Conservation (phyloP, 495 filamentous ascomycete genomes). For the Melanomma pulvis-pyrius region DNA sequence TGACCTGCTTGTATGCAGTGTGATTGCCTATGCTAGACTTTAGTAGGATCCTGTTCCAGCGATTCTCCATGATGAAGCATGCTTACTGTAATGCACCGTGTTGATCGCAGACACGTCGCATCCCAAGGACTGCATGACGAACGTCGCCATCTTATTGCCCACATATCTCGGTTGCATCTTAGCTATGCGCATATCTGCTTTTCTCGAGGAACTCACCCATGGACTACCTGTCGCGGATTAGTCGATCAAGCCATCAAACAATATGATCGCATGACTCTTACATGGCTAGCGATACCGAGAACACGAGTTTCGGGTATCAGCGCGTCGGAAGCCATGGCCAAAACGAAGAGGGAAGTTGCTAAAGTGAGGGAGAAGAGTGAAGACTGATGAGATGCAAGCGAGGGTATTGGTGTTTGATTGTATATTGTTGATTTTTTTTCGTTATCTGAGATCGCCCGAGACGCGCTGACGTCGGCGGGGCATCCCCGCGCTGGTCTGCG, state of each 20-base stretch:
- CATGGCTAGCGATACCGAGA: slow-evolving; percentile 95
- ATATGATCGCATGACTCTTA: slow-evolving; percentile 54
- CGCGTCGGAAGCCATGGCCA: slow-evolving; percentile 41
- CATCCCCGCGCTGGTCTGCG: neutral
- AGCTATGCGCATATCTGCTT: slow-evolving; percentile 52
- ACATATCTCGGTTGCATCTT: slow-evolving; percentile 69
- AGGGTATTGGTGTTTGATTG: neutral
- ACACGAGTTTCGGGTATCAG: slow-evolving; percentile 80
- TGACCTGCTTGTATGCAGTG: slow-evolving; percentile 83
- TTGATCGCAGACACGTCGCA: slow-evolving; percentile 93
- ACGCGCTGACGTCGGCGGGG: slow-evolving; percentile 21
- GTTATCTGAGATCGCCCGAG: slow-evolving; percentile 24
- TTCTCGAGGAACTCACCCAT: slow-evolving; percentile 43
- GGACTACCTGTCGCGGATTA: slow-evolving; percentile 44
- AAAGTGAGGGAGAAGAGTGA: neutral
- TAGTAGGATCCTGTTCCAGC: slow-evolving; percentile 12
- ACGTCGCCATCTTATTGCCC: slow-evolving; percentile 92
- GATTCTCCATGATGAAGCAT: slow-evolving; percentile 2
- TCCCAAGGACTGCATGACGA: slow-evolving; percentile 88
- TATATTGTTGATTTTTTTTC: slow-evolving; percentile 31
- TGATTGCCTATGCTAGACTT: slow-evolving; percentile 72
- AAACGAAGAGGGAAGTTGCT: slow-evolving; percentile 14
- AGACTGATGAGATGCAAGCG: neutral
- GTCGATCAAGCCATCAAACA: neutral
- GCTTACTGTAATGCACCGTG: slow-evolving; percentile 88